Conservation (phyloP, 2,329 filamentous ascomycete genomes). For the Aspergillus uvarum region DNA sequence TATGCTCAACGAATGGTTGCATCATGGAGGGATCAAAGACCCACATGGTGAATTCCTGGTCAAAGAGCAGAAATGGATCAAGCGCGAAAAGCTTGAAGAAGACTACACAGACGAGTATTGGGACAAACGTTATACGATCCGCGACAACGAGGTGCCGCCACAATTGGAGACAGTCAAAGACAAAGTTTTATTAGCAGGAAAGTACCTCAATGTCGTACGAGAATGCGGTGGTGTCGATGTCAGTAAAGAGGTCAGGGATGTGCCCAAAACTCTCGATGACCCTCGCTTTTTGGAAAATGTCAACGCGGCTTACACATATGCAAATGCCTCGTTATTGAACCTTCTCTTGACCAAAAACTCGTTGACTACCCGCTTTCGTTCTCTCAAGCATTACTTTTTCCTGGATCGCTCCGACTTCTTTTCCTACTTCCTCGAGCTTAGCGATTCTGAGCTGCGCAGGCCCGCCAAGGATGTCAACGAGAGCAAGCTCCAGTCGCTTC, state of each 20-base stretch:
- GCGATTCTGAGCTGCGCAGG: slow-evolving; percentile 85
- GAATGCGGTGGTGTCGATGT: slow-evolving; percentile 96
- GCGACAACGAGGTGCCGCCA: slow-evolving; percentile 85
- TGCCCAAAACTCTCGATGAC: slow-evolving; percentile 92
- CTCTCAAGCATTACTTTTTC: slow-evolving; percentile 98
- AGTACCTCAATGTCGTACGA: slow-evolving; percentile 95
- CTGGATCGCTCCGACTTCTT: slow-evolving; percentile 97
- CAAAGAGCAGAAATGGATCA: slow-evolving; percentile 94
- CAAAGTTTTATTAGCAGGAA: slow-evolving; percentile 91
- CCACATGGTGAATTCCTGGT: slow-evolving; percentile 92
- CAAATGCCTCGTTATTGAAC: slow-evolving; percentile 88
- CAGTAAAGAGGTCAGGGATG: slow-evolving; percentile 80
- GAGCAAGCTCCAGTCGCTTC: slow-evolving; percentile 86
- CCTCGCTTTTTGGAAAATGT: slow-evolving; percentile 91
- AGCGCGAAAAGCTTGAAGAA: slow-evolving; percentile 83
- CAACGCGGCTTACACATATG: slow-evolving; percentile 89
- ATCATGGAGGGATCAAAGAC: slow-evolving; percentile 92
- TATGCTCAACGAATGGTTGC: slow-evolving; percentile 98
- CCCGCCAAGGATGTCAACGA: slow-evolving; percentile 86
- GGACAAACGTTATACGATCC: slow-evolving; percentile 95
- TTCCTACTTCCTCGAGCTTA: slow-evolving; percentile 92
- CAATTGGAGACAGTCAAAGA: slow-evolving; percentile 89
- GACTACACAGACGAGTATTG: slow-evolving; percentile 99
- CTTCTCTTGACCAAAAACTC: slow-evolving; percentile 90
- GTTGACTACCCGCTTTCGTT: slow-evolving; percentile 79